These are phyloP conservation scores for Cordyceps fumosorosea DNA, from an alignment of 2,329 filamentous ascomycete species.

Conservation along the genomic window DNA sequence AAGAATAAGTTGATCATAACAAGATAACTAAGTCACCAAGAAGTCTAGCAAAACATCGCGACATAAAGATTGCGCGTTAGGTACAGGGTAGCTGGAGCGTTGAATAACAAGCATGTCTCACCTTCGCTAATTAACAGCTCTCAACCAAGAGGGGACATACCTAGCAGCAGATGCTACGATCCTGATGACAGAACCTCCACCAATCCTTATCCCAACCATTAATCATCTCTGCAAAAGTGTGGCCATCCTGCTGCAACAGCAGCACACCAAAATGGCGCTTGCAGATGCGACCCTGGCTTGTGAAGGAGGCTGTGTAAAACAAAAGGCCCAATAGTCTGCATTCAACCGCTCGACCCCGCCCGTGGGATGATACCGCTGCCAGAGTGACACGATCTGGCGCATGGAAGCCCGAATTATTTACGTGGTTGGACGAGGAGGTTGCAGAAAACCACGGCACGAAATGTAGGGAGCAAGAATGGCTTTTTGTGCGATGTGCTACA, in stretches of 20 bases:
- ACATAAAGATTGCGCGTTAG: neutral
- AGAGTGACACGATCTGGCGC: constrained; percentile 1
- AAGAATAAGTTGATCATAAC: neutral
- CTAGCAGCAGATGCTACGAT: too few relatives aligned
- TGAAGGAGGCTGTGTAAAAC: constrained; percentile 7
- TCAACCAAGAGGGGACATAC: neutral
- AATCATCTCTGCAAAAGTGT: neutral
- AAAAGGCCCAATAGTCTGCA: constrained; percentile 10
- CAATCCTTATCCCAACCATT: neutral
- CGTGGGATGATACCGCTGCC: neutral
- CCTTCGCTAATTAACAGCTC: too few relatives aligned
- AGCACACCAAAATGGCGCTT: neutral
- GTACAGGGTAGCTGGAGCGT: neutral
- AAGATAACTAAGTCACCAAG: neutral
- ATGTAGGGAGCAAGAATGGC: neutral
- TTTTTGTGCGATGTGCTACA: neutral
- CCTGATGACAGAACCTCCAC: neutral
- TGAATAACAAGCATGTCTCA: neutral
- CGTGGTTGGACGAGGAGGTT: neutral
- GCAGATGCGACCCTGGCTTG: constrained; percentile 1
- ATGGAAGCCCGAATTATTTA: neutral
- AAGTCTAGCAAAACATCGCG: neutral
- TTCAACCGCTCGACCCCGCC: neutral
- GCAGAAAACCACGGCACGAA: neutral
- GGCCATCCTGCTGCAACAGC: neutral